Evolutionary conservation across 106 monocot species (phyloP), one percentile per base, ranked within the genome.

Genomic region (Xerophyta viscosa): DNA sequence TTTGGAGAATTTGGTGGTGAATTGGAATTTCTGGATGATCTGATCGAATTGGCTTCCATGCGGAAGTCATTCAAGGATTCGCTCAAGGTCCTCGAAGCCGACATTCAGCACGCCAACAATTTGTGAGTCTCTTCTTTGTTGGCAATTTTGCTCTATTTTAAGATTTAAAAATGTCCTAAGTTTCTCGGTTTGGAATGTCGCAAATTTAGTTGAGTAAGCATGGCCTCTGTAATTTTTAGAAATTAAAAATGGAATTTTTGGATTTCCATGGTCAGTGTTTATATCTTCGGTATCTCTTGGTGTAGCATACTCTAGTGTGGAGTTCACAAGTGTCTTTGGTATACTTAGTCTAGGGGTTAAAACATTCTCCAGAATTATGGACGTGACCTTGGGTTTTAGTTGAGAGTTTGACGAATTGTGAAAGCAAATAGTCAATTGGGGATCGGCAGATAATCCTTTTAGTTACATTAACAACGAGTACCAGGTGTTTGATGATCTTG

Each of bases 21-120:
- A n/a, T n/a, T n/a, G n/a, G n/a, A n/a, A n/a, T n/a, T n/a, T n/a
- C n/a, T n/a, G n/a, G n/a, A n/a, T n/a, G n/a, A n/a, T n/a, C n/a
- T n/a, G n/a, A n/a, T n/a, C n/a, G n/a, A n/a, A n/a, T n/a, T n/a
- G n/a, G n/a, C n/a, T n/a, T 66, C 84, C 57, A 88, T 88, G 89
- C 63, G 85, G 73, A 88, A 82, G 67, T 82, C 89, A 73, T 88
- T 96, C 89, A 96, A 86, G 79, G 96, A 96, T 39, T 96, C 96
- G 24, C 72, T 96, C 42, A 96, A 96, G 56, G 78, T 71, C 24
- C 85, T 96, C 29, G 96, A 96, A 76, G 96, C 96, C 31, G 96
- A 96, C 54, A 89, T 96, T 64, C 96, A 96, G 76, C 96, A 96
- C 45, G 96, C 96, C 63, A 96, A 96, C 54, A 82, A 88, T 11